Evolutionary conservation across 1,139 yeast species (phyloP).

Genomic region (Candida glucosophila): DNA sequence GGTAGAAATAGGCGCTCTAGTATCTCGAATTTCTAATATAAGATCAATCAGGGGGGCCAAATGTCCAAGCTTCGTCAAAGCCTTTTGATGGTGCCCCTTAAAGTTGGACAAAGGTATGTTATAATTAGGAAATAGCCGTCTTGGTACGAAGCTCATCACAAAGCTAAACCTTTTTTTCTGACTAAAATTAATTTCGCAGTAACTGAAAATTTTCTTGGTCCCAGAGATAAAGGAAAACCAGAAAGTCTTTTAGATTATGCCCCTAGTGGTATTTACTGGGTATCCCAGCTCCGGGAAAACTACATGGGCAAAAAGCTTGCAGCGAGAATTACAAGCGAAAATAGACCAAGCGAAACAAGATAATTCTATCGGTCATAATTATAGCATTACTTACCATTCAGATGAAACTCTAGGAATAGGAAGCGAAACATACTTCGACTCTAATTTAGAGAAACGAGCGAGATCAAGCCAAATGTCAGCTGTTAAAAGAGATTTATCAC

Average conservation of each 20-base stretch:
- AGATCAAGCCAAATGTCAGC: conserved; percentile 85
- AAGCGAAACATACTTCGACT: conserved; percentile 59
- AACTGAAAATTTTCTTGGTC: neutral
- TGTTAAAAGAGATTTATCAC: conserved; percentile 70
- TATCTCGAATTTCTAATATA: conserved; percentile 76
- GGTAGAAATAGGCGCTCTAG: conserved; percentile 82
- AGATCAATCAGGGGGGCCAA: conserved; percentile 76
- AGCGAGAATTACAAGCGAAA: conserved; percentile 35
- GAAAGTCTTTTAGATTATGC: conserved; percentile 46
- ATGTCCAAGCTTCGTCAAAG: conserved; percentile 59
- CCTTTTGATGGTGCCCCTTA: conserved; percentile 86
- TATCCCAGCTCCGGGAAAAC: conserved; percentile 83
- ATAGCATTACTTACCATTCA: conserved; percentile 58
- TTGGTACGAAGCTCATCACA: conserved; percentile 35
- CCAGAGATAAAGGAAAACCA: too few species aligned
- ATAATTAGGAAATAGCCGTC: conserved; percentile 54
- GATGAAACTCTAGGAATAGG: conserved; percentile 73
- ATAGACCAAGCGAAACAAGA: conserved; percentile 29
- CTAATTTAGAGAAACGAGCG: conserved; percentile 67
- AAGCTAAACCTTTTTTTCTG: neutral
- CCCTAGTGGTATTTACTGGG: conserved; percentile 76
- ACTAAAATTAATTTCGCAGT: neutral
- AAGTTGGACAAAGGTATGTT: conserved; percentile 68
- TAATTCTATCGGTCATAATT: conserved; percentile 41
- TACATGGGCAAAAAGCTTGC: conserved; percentile 55